Conservation (phyloP, 1,284 basidiomycete genomes). For the Ustilago esculenta region DNA sequence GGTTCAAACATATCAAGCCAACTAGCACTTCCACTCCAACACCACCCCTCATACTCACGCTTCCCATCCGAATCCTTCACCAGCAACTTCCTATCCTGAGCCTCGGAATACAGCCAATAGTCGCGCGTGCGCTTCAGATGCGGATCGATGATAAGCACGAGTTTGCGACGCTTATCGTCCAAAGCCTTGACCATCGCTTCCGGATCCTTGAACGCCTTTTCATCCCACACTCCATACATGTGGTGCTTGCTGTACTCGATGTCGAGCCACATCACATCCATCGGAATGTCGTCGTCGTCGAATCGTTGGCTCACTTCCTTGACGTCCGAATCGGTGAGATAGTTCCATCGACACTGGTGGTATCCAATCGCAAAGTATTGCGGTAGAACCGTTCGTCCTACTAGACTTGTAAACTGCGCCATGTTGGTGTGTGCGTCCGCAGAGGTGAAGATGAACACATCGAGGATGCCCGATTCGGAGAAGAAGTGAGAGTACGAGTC, state of each 20-base stretch:
- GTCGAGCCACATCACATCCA: slow-evolving; percentile 98
- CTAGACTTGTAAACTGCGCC: slow-evolving; percentile 83
- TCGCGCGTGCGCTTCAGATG: slow-evolving; percentile 85
- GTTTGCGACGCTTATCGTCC: slow-evolving; percentile 86
- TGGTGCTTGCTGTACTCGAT: slow-evolving; percentile 90
- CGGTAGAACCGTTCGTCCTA: slow-evolving; percentile 85
- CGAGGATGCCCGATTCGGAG: slow-evolving; percentile 93
- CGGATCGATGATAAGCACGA: slow-evolving; percentile 96
- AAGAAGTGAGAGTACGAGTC: slow-evolving; percentile 82
- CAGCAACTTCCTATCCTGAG: slow-evolving; percentile 80
- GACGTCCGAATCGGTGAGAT: slow-evolving; percentile 88
- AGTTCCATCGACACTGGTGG: slow-evolving; percentile 99
- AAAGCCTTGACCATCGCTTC: slow-evolving; percentile 91
- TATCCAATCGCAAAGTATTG: slow-evolving; percentile 91
- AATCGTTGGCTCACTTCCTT: slow-evolving; percentile 86
- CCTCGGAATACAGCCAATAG: slow-evolving; percentile 87
- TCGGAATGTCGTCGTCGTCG: slow-evolving; percentile 91
- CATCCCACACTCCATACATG: slow-evolving; percentile 97
- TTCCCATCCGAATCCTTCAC: slow-evolving; percentile 81
- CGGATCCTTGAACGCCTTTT: slow-evolving; percentile 90
- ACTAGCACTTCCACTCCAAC: slow-evolving; percentile 92
- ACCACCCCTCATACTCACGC: slow-evolving; percentile 94
- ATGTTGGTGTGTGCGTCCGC: slow-evolving; percentile 84
- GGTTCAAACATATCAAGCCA: slow-evolving; percentile 99
- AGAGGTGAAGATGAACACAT: slow-evolving; percentile 91